Base-by-base conservation (phyloP, 1,284 basidiomycete genomes). In the Marasmius sp. region DNA sequence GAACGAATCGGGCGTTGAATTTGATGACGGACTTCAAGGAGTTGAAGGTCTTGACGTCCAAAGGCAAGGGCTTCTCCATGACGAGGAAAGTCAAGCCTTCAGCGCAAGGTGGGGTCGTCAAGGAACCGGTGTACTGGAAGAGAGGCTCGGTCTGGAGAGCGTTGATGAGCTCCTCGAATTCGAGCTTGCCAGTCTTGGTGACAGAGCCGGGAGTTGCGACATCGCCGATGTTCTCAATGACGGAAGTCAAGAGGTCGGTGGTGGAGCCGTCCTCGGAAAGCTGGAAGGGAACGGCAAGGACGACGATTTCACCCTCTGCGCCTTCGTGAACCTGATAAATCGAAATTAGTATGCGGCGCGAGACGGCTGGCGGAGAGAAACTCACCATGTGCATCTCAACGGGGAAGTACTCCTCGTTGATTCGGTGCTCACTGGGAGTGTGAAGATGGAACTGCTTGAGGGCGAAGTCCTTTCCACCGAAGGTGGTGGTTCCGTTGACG, bases 21-120 rank as follows among this genome's bases (percentile, higher is more conserved):
- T 62, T 62, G 38, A 62, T 52, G 16, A 59, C 48, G 6, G 33
- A 20, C 55, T 64, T 64, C 43, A 64, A 45, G 20, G 53, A 50
- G 47, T 64, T 64, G 55, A 41, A 64, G n/a, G 62, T 64, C 39
- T 53, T 45, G 37, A 64, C 62, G 49, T 64, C 60, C 16, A 64
- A 45, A 41, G 62, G 47, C 16, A 64, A 37, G 22, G 67, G 67
- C 56, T 68, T 58, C 55, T 61, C 63, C 49, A 68, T 53, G 58
- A 68, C 65, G 37, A 68, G 65, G 65, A 68, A 68, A 7, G 65
- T 66, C n/a, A 66, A 57, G 7, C 67, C 67, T 56, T 68, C 67
- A 39, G 60, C 60, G 57, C 67, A 68, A 39, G 67, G 67, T 57
- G 67, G 67, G 16, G 67, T 68, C 7, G 67, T 68, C 33, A 68